A percentile compares a stretch with the other conserved stretches of the same genome.
Conservation (phyloP, 2,329 filamentous ascomycete species). For the Basipetospora chlamydospora region DNA sequence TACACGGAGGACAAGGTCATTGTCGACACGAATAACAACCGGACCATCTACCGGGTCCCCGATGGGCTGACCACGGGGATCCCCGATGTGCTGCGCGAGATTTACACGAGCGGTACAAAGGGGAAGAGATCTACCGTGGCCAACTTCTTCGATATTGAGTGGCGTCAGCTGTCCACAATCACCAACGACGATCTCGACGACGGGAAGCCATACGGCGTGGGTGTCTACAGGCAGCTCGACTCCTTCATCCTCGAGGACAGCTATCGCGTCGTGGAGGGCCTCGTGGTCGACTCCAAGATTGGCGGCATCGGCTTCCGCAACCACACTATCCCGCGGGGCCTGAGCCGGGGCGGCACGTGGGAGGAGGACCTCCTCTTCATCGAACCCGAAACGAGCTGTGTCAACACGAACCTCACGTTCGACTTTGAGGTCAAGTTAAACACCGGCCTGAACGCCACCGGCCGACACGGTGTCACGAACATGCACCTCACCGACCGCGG, state of each 20-base stretch:
- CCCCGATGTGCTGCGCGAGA: constrained; percentile 17
- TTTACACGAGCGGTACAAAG: constrained; percentile 21
- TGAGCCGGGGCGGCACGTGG: constrained; percentile 24
- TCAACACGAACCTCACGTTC: constrained; percentile 26
- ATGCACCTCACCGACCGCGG: constrained; percentile 25
- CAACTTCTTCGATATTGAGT: constrained; percentile 28
- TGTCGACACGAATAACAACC: constrained; percentile 12
- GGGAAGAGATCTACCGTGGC: constrained; percentile 18
- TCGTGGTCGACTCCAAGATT: constrained; percentile 24
- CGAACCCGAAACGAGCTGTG: constrained; percentile 27
- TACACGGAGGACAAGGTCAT: constrained; percentile 9
- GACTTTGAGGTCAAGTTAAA: constrained; percentile 20
- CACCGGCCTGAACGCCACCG: background rate
- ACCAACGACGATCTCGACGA: constrained; percentile 14
- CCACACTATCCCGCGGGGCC: constrained; percentile 21
- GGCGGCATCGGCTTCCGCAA: constrained; percentile 31
- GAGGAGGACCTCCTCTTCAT: constrained; percentile 32
- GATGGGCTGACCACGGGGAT: constrained; percentile 12
- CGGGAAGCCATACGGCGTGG: constrained; percentile 15
- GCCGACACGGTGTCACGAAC: constrained; percentile 7
- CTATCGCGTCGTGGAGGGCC: constrained; percentile 23
- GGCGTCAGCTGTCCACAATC: constrained; percentile 10
- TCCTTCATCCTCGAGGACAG: constrained; percentile 19
- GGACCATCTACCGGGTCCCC: constrained; percentile 9
- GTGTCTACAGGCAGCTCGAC: constrained; percentile 10